Base-by-base conservation (phyloP, 345 rosid species). In the Schrenkiella parvula region DNA sequence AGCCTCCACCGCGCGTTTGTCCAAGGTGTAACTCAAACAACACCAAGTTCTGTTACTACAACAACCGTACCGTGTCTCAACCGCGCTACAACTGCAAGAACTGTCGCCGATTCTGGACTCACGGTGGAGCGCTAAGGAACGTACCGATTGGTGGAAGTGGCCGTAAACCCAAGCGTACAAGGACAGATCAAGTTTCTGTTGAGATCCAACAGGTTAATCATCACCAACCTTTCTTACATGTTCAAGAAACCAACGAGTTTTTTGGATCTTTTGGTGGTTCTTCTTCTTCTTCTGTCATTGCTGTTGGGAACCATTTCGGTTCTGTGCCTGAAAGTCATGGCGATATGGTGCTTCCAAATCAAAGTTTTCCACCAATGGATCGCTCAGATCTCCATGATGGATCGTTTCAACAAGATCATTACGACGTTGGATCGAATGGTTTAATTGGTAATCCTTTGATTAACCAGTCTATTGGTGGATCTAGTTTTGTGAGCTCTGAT, bases 41-140 rank as follows among this genome's bases (percentile, higher is more conserved):
- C 64, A 75, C 79, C 29, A 68, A 68, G 4, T 75, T 75, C 0
- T 70, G 75, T 38, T 76, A 55, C 29, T 70, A 46, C 31, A 76
- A 76, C 80, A 76, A 70, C 46, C 47, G 70, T 8, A 62, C 23
- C 8, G 0, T 37, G 38, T 25, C 71, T 46, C 75, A 76, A 10
- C 79, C 71, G 0, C 75, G 80, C 3, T 76, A 70, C 18, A 37
- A 39, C 9, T 76, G 75, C 32, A 76, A 64, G 31, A 46, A 47
- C 1, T 76, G 80, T 64, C 75, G 66, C 50, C 37, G 75, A 8
- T 62, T 46, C 4, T 70, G 75, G 75, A 76, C 80, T 69, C 71
- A 76, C 2, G 66, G 71, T 38, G 66, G 80, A 5, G 12, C 38
- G 3, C 22, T 54, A 15, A 76, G 71, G 29, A 56, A 76, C 71